Evolutionary conservation across 2,329 filamentous ascomycete species (phyloP).

Genomic region (Xenosphaeropsis pyriputrescens): DNA sequence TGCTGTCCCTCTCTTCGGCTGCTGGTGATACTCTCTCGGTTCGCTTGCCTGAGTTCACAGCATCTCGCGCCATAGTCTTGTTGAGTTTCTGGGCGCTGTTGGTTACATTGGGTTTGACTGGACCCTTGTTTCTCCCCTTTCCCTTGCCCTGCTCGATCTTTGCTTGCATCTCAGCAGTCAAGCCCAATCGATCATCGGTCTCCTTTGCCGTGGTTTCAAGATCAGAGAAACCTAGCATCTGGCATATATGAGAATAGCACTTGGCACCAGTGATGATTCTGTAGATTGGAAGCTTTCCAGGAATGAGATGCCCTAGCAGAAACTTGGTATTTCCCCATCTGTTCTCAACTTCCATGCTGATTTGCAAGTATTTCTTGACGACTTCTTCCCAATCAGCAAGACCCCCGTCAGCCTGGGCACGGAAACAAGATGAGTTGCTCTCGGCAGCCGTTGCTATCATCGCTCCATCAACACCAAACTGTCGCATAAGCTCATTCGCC

Average conservation of each 20-base stretch:
- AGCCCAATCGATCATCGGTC: constrained; percentile 33
- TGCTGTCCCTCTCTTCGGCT: no score
- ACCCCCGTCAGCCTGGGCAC: constrained; percentile 52
- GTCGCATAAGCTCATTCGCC: constrained; percentile 52
- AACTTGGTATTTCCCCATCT: constrained; percentile 90
- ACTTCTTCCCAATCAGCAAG: constrained; percentile 62
- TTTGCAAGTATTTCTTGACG: constrained; percentile 59
- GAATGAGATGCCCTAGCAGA: constrained; percentile 70
- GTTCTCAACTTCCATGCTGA: constrained; percentile 66
- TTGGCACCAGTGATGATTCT: constrained; percentile 47
- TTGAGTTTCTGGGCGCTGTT: no score
- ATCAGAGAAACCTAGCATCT: constrained; percentile 47
- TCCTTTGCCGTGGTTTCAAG: constrained; percentile 48
- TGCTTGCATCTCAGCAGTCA: constrained; percentile 6
- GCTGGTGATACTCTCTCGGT: no score
- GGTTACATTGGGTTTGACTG: no score
- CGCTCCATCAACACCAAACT: constrained; percentile 80
- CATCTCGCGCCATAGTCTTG: no score
- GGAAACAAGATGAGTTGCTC: constrained; percentile 81
- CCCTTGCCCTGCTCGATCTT: constrained; percentile 1
- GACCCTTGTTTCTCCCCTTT: background rate
- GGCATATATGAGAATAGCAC: constrained; percentile 57
- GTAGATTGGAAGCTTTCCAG: constrained; percentile 57
- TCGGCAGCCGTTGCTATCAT: constrained; percentile 97
- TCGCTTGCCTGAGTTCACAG: no score